A percentile compares a stretch with the other conserved stretches of the same genome.
Evolutionary conservation across 2,329 filamentous ascomycete genomes (phyloP).

Genomic region (Aquanectria penicillioides): DNA sequence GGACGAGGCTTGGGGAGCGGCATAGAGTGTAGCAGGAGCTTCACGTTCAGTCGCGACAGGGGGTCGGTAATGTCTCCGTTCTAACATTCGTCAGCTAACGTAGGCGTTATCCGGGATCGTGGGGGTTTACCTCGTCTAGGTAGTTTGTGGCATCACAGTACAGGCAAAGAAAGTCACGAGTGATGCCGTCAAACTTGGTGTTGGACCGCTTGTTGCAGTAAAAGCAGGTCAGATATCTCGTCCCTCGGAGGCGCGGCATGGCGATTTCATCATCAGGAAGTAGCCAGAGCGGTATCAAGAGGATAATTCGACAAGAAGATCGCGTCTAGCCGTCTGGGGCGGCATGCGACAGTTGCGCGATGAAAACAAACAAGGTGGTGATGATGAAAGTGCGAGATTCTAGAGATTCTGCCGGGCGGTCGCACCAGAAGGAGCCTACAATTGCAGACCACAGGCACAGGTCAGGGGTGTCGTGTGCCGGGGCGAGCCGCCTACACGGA

Average conservation of each 20-base stretch:
- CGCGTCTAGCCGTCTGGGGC: neutral
- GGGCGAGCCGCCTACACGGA: no score
- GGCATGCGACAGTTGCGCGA: neutral
- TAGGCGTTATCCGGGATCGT: neutral
- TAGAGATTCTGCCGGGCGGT: slow-evolving; percentile 50
- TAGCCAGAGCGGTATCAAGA: neutral
- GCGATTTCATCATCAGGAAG: slow-evolving; percentile 29
- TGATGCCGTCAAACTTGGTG: slow-evolving; percentile 64
- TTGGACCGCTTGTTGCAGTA: slow-evolving; percentile 80
- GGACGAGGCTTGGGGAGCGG: slow-evolving; percentile 51
- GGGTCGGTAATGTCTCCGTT: slow-evolving; percentile 89
- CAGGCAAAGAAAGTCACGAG: slow-evolving; percentile 76
- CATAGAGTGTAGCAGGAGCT: slow-evolving; percentile 58
- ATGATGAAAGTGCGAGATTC: slow-evolving; percentile 30
- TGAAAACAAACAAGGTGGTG: neutral
- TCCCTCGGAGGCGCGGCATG: slow-evolving; percentile 56
- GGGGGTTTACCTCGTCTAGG: slow-evolving; percentile 76
- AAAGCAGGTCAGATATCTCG: slow-evolving; percentile 74
- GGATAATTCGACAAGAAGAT: neutral
- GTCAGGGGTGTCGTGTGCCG: neutral
- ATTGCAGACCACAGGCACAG: neutral
- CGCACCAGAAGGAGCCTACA: slow-evolving; percentile 12
- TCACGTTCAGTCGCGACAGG: slow-evolving; percentile 66
- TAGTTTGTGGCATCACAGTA: slow-evolving; percentile 89
- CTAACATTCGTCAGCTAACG: slow-evolving; percentile 53